Evolutionary conservation across 345 rosid genomes (phyloP), one percentile per base, ranked within the genome.

Genomic region (Balakata baccata): DNA sequence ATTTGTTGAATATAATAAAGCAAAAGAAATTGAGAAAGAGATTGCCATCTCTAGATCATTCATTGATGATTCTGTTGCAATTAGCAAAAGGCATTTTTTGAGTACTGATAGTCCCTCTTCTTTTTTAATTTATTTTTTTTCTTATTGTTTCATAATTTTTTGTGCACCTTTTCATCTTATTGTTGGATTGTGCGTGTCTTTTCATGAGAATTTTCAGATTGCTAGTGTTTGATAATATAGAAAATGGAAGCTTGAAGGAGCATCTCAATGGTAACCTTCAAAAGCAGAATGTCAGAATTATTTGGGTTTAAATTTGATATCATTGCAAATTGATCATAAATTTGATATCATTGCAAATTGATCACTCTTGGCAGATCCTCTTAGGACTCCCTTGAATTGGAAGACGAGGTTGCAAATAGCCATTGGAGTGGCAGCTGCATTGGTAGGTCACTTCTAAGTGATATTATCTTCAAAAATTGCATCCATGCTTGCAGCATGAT

Each of bases 331-430:
- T n/a, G n/a, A n/a, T n/a, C n/a, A n/a, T n/a, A n/a, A n/a, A n/a
- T n/a, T 72, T 75, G 38, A 4, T 71, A 51, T 66, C 39, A 43
- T 73, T 1, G 22, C 38, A 43, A 73, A 7, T 23, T 12, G 17
- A 72, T 77, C 70, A 75, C n/a, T n/a, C 74, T 75, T 84, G 52
- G 61, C 88, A 95, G 99, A 95, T 89, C 99, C 98, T 71, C 88
- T 92, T 4, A 92, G 76, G 83, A 95, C 97, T 75, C 98, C 98
- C 58, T 81, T 95, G 85, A 85, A 90, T 78, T 95, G 99, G 99
- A 87, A 81, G 77, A 83, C 90, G 38, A 92, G 99, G 73, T 80
- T 89, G 71, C 86, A 84, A 46, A 88, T 92, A 83, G 96, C 96
- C 29, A 79, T 79, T 43, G 97, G 98, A 22, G 96, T 95, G n/a